Percentiles rank a stretch among this genome's conserved stretches.
Conservation (phyloP, 1,139 yeast genomes). For the Kazachstania sp. region DNA sequence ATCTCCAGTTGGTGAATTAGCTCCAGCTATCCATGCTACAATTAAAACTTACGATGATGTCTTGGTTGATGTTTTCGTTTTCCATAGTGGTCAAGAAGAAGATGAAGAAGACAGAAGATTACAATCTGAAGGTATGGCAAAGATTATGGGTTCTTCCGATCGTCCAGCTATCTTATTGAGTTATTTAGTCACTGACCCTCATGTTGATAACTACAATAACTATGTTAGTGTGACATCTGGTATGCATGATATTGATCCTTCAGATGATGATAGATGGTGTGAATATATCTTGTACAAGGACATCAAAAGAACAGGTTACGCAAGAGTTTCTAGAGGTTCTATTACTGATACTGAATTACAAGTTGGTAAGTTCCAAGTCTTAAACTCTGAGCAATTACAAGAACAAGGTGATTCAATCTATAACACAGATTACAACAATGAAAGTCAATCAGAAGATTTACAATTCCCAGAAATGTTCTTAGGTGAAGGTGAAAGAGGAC, state of each 20-base stretch:
- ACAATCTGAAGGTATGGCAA: slow-evolving; percentile 69
- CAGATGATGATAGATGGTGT: slow-evolving; percentile 98
- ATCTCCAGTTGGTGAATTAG: slow-evolving; percentile 94
- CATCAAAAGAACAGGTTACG: slow-evolving; percentile 83
- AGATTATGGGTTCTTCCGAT: slow-evolving; percentile 68
- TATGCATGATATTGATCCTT: slow-evolving; percentile 86
- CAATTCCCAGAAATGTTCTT: slow-evolving; percentile 76
- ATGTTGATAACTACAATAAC: slow-evolving; percentile 82
- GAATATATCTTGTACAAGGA: slow-evolving; percentile 87
- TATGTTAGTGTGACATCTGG: slow-evolving; percentile 78
- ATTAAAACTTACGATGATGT: slow-evolving; percentile 76
- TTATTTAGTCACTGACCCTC: slow-evolving; percentile 81
- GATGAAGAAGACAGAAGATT: slow-evolving; percentile 87
- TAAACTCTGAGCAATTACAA: slow-evolving; percentile 37
- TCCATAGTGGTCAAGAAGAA: slow-evolving; percentile 98
- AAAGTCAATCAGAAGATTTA: slow-evolving; percentile 44
- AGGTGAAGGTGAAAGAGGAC: slow-evolving; percentile 95
- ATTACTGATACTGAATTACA: slow-evolving; percentile 96
- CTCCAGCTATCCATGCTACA: slow-evolving; percentile 97
- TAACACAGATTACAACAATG: slow-evolving; percentile 48
- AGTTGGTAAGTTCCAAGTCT: slow-evolving; percentile 78
- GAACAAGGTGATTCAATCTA: slow-evolving; percentile 41
- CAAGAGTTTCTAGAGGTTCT: slow-evolving; percentile 85
- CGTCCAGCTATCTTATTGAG: slow-evolving; percentile 79
- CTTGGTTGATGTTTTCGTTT: slow-evolving; percentile 81